These are phyloP conservation scores for Patellifolia procumbens DNA, from an alignment of 179 eudicot genomes.

Conservation along the genomic window DNA sequence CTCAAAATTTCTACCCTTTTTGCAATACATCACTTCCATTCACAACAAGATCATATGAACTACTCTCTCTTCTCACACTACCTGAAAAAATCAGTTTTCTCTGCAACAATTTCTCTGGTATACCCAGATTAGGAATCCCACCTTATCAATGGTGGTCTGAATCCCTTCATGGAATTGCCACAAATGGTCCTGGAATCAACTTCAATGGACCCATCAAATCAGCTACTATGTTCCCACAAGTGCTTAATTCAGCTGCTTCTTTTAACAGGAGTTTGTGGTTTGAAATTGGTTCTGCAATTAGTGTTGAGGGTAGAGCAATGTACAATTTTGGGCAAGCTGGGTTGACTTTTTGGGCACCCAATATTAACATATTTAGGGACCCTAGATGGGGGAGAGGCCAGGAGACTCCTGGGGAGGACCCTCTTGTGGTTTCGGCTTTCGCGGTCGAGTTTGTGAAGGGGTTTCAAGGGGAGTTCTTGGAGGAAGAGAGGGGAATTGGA, in stretches of 20 bases:
- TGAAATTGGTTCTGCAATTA: slow-evolving; percentile 49
- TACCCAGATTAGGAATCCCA: slow-evolving; percentile 65
- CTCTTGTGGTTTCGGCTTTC: slow-evolving; percentile 54
- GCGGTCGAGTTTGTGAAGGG: slow-evolving; percentile 70
- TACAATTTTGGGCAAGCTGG: slow-evolving; percentile 83
- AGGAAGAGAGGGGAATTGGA: not conserved
- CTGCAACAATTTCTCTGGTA: slow-evolving; percentile 56
- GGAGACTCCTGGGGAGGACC: slow-evolving; percentile 98
- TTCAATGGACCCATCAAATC: slow-evolving; percentile 57
- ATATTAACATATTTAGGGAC: slow-evolving; percentile 83
- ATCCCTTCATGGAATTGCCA: slow-evolving; percentile 77
- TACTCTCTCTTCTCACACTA: slow-evolving; percentile 62
- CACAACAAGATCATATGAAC: slow-evolving; percentile 45
- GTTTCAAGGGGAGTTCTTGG: slow-evolving; percentile 49
- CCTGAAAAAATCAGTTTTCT: slow-evolving; percentile 64
- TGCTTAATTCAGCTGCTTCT: slow-evolving; percentile 59
- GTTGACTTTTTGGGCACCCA: slow-evolving; percentile 92
- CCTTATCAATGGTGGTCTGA: slow-evolving; percentile 96
- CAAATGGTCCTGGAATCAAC: slow-evolving; percentile 78
- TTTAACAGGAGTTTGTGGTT: slow-evolving; percentile 67
- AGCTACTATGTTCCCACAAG: slow-evolving; percentile 86
- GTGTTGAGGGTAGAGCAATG: slow-evolving; percentile 84
- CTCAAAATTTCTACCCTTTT: slow-evolving; percentile 55
- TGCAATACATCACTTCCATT: slow-evolving; percentile 62
- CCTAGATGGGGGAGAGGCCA: slow-evolving; percentile 99